Base-by-base conservation (phyloP, 345 rosid genomes). In the Acer campestre region DNA sequence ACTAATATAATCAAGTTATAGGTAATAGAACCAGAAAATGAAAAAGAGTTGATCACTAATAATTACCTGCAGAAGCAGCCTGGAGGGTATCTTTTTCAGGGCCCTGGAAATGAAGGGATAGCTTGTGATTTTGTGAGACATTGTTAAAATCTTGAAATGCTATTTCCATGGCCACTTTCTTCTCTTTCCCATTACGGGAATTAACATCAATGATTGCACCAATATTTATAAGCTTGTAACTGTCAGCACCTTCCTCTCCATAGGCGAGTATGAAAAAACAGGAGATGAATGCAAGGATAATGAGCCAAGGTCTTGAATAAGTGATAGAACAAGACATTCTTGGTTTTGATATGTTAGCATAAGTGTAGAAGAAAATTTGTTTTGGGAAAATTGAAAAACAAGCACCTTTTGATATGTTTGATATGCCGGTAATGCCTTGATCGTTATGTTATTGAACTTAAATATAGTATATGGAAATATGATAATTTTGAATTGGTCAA, bases 131-230 rank as follows among this genome's bases (percentile, higher is more conserved):
- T 65, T 74, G 48, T 1, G 79, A 77, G 2, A 0, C 11, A 7
- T 6, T 62, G 71, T 81, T 85, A 84, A 73, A 82, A 56, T 79
- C 75, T 27, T n/a, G 75, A 67, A 79, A 84, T 13, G 91, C 87
- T 10, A 85, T 71, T 77, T 84, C 84, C 77, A 88, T 71, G 0
- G 90, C 91, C 1, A 74, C 75, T 77, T 71, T 83, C 80, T 78
- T 77, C 77, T 87, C 89, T 71, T 75, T 84, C 46, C 85, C 85
- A 14, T 42, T 77, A 18, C 84, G 81, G 2, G 88, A 79, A 71
- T 70, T 73, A 5, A 38, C 49, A 67, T 88, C 82, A 68, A 88
- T 72, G 79, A 88, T 78, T 46, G 82, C 89, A 9, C 92, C 90
- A 44, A 88, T 79, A 67, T 85, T 77, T 6, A 74, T 73, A 18